Base-by-base conservation (phyloP, 164 flowering plant genomes). In the Vitis cinerea region DNA sequence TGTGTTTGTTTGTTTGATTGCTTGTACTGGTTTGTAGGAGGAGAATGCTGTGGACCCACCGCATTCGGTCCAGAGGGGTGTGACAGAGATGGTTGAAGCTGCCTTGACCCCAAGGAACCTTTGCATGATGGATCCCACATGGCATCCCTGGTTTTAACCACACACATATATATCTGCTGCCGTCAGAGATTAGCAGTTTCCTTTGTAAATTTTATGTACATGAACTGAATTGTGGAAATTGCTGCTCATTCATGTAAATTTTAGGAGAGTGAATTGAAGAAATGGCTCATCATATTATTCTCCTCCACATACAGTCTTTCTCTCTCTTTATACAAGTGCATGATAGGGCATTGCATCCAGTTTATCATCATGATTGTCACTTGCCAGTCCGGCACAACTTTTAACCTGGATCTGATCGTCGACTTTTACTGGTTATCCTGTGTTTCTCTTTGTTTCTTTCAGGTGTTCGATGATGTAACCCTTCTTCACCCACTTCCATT, bases 91-190 rank as follows among this genome's bases (percentile, higher is more conserved):
- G 79, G 97, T 95, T 44, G 99, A 93, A 75, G 93, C 99, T 68
- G 96, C 98, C 1, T 79, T 93, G 77, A 79, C 84, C 1, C 94
- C 99, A 0, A 79, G 90, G 74, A 93, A 91, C 79, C 77, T 95
- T 71, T 95, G 99, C 81, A 90, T 93, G 97, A 95, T 95, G 98
- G 99, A 95, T 78, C 97, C 99, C 10, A 95, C 99, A 10, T 95
- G 99, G 99, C 99, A 95, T 82, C 98, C 99, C 9, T 95, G 99
- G 99, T 93, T 95, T 76, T 94, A 74, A 78, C 31, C 63, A 48
- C 47, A 2, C 15, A 8, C 14, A 59, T 10, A 29, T 59, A 3
- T 23, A 23, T 23, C 19, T 0, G 31, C 16, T 8, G 8, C 10
- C 9, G 10, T 59, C 30, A 16, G 44, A 29, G 2, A 11, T 23